Evolutionary conservation across 2,329 filamentous ascomycete genomes (phyloP).

Genomic region (Neopestalotiopsis rosae): DNA sequence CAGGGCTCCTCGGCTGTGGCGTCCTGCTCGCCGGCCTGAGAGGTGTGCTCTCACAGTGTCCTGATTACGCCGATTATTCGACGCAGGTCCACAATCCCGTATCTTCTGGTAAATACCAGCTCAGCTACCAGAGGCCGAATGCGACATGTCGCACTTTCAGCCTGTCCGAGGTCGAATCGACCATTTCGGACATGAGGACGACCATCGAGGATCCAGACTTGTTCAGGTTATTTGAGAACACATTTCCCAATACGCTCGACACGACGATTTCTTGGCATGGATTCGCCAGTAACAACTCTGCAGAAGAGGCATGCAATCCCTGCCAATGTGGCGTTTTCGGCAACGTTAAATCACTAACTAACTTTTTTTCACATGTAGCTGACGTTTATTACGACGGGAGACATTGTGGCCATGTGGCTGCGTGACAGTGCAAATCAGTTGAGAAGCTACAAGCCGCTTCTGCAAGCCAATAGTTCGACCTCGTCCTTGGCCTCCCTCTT

Average conservation of each 20-base stretch:
- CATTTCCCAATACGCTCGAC: slow-evolving; percentile 82
- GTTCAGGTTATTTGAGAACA: slow-evolving; percentile 81
- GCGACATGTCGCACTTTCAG: slow-evolving; percentile 73
- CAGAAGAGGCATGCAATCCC: slow-evolving; percentile 34
- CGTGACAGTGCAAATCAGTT: slow-evolving; percentile 82
- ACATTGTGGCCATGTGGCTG: slow-evolving; percentile 89
- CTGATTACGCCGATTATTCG: slow-evolving; percentile 18
- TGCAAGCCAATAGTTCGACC: slow-evolving; percentile 57
- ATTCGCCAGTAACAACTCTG: slow-evolving; percentile 53
- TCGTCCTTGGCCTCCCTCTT: slow-evolving; percentile 71
- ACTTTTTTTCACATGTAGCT: slow-evolving; percentile 57
- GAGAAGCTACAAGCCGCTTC: slow-evolving; percentile 68
- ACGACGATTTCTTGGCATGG: slow-evolving; percentile 82
- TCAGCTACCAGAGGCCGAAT: slow-evolving; percentile 19
- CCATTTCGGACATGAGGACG: slow-evolving; percentile 56
- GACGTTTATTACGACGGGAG: slow-evolving; percentile 82
- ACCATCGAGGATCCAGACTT: slow-evolving; percentile 64
- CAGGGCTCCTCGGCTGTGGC: neutral
- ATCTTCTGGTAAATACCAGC: slow-evolving; percentile 18
- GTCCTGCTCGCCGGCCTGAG: slow-evolving; percentile 2
- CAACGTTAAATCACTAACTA: neutral
- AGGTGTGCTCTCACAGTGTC: slow-evolving; percentile 15
- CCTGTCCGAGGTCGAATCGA: slow-evolving; percentile 71
- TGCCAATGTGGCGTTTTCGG: slow-evolving; percentile 32
- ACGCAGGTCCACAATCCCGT: slow-evolving; percentile 18